These are phyloP conservation scores for Trametes hirsuta DNA, from an alignment of 1,284 basidiomycete species.

Conservation along the genomic window DNA sequence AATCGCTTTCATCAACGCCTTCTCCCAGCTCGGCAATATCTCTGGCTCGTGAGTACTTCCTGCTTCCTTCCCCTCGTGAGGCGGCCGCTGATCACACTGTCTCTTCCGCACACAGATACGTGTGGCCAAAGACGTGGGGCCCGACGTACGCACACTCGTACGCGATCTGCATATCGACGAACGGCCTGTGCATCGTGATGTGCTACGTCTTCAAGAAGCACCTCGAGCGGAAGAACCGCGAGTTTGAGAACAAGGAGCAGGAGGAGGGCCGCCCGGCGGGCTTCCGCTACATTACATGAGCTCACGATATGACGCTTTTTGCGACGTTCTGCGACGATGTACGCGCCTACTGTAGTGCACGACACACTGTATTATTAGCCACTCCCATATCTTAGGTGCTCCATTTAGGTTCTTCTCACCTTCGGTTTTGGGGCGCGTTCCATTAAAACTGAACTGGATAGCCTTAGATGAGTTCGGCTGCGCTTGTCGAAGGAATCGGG, in stretches of 20 bases:
- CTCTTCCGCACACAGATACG: constrained; percentile 32
- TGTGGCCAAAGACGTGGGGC: constrained; percentile 47
- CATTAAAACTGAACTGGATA: too few species aligned
- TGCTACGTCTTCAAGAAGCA: constrained; percentile 56
- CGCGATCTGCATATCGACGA: constrained; percentile 56
- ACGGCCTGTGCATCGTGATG: constrained; percentile 52
- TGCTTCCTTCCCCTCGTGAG: background rate
- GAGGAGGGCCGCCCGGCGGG: constrained; percentile 44
- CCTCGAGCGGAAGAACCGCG: constrained; percentile 50
- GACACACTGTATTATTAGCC: constrained; percentile 2
- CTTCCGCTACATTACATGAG: constrained; percentile 46
- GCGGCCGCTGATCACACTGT: background rate
- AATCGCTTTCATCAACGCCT: constrained; percentile 73
- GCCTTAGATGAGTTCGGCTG: too few species aligned
- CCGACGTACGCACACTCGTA: constrained; percentile 46
- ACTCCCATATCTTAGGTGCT: background rate
- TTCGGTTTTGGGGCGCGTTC: too few species aligned
- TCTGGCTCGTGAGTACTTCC: constrained; percentile 64
- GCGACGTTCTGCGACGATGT: background rate
- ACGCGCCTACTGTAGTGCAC: background rate
- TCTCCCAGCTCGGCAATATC: constrained; percentile 77
- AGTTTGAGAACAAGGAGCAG: constrained; percentile 47
- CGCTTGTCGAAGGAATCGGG: too few species aligned
- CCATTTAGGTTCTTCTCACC: too few species aligned
- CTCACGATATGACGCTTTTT: background rate